Evolutionary conservation across 305 asterid species (phyloP).

Genomic region (Fraxinus sp.): DNA sequence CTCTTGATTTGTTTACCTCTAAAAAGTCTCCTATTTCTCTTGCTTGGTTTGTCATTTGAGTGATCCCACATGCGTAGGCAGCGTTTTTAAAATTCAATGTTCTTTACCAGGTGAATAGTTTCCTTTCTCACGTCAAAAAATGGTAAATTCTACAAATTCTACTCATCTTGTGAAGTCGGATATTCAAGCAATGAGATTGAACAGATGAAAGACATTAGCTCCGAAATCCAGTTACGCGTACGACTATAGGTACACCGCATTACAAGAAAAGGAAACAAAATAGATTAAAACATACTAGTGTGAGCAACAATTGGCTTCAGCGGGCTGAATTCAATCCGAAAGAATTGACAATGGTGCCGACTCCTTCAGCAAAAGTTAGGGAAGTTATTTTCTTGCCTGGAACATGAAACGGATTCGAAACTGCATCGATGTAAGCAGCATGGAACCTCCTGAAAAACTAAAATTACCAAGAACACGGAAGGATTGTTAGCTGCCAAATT

Average conservation of each 20-base stretch:
- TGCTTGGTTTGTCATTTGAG: background rate
- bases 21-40: background rate
- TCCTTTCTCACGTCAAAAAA: background rate
- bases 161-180: background rate
- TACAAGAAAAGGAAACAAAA: background rate
- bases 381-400: slow-evolving; percentile 94
- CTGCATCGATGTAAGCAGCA: slow-evolving; percentile 93
- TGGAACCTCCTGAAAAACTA: slow-evolving; percentile 92
- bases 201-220: background rate
- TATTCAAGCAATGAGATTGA: background rate
- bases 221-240: background rate
- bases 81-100: background rate
- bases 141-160: slow-evolving; percentile 10
- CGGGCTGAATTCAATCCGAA: slow-evolving; percentile 16
- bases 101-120: background rate
- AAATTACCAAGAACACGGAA: background rate
- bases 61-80: background rate
- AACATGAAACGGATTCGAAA: slow-evolving; percentile 92
- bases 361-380: slow-evolving; percentile 71
- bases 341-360: slow-evolving; percentile 70
- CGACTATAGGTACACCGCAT: slow-evolving; percentile 3
- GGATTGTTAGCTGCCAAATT: slow-evolving; percentile 20
- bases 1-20: background rate
- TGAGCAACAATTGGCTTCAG: slow-evolving; percentile 13
- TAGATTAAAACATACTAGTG: background rate